These are phyloP conservation scores for Tuber melanosporum DNA, from an alignment of 495 filamentous ascomycete genomes.

Conservation along the genomic window DNA sequence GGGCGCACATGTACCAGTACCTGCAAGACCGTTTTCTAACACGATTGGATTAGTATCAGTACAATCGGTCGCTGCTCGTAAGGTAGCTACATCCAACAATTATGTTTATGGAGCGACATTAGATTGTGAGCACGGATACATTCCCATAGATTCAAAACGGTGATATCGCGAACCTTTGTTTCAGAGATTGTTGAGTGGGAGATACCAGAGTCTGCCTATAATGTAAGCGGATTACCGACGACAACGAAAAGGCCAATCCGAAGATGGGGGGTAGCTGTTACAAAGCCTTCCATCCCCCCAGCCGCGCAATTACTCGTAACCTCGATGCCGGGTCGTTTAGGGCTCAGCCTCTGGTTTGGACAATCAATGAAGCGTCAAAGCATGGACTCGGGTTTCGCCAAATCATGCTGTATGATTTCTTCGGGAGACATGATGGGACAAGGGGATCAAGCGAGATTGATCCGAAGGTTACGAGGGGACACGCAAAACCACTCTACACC, in stretches of 20 bases:
- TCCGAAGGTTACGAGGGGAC: accelerated
- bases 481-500: accelerated
- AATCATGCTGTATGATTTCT: neutral
- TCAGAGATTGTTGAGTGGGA: neutral
- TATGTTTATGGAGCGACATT: neutral
- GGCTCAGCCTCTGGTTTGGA: accelerated
- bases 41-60: neutral
- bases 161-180: accelerated
- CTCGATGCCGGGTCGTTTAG: neutral
- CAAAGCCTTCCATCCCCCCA: neutral
- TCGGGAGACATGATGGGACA: accelerated
- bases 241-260: neutral
- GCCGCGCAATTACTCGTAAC: neutral
- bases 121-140: neutral
- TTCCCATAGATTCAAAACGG: neutral
- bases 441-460: neutral
- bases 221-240: accelerated
- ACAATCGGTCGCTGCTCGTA: no score
- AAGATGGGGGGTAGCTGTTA: accelerated
- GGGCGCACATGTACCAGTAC: no score
- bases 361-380: neutral
- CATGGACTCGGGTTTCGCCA: neutral
- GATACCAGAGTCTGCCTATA: neutral
- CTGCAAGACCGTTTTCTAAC: no score
- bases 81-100: neutral